Conservation (phyloP, 2,329 filamentous ascomycete species). For the Diaporthe citriasiana region DNA sequence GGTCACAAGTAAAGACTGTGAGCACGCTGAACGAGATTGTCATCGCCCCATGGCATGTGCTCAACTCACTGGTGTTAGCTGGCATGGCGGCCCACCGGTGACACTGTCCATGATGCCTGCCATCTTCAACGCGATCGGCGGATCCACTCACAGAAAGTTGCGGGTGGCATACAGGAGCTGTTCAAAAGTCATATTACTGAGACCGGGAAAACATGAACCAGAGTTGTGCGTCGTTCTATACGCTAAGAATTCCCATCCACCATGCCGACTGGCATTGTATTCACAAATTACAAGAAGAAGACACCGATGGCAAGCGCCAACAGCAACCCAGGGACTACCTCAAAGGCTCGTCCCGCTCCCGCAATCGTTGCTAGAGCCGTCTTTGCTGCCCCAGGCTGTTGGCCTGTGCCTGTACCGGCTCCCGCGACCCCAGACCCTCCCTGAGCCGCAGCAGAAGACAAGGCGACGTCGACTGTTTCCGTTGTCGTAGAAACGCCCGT, state of each 20-base stretch:
- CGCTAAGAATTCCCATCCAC: too few species aligned
- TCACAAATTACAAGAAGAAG: not conserved
- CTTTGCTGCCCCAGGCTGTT: constrained; percentile 1
- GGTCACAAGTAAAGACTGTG: not conserved
- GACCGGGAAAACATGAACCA: not conserved
- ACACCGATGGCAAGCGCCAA: not conserved
- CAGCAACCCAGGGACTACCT: not conserved
- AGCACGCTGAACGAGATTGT: not conserved
- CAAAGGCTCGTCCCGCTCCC: not conserved
- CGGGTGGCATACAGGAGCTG: not conserved
- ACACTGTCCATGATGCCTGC: not conserved
- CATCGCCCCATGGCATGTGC: not conserved
- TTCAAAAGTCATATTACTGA: not conserved
- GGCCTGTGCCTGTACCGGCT: constrained; percentile 1
- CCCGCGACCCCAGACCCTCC: constrained; percentile 21
- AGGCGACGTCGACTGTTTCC: not conserved
- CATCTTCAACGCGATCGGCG: not conserved
- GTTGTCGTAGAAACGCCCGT: not conserved
- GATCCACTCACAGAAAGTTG: not conserved
- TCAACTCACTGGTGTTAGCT: not conserved
- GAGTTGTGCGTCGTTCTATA: not conserved
- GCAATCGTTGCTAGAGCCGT: not conserved
- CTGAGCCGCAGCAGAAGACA: not conserved
- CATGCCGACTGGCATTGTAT: too few species aligned
- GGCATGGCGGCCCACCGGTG: not conserved